phyloP scores from a whole-genome alignment of 148 eudicot species.

The Gaultheria prostrata region DNA sequence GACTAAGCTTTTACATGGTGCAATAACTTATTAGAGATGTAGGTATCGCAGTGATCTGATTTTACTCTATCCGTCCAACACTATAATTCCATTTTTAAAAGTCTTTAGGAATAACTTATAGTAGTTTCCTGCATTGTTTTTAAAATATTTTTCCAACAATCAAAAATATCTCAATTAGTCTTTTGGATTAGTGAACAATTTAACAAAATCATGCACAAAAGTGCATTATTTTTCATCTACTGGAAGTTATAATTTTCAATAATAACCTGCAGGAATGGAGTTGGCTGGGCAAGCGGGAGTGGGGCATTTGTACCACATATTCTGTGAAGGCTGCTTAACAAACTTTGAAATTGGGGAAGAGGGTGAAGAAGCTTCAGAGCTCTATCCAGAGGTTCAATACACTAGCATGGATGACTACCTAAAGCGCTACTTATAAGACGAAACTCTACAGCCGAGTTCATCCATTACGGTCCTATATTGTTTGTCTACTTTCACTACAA shows the following conservation, averaged over 20 bases:
- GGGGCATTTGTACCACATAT: slow-evolving; percentile 56
- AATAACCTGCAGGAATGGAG: slow-evolving; percentile 31
- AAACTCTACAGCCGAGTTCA: neutral
- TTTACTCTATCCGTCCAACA: too few relatives aligned
- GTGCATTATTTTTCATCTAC: neutral
- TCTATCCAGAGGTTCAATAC: slow-evolving; percentile 47
- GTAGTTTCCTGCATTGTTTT: too few relatives aligned
- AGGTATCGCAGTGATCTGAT: too few relatives aligned
- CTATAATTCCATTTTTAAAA: too few relatives aligned
- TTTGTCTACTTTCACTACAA: neutral
- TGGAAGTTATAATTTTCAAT: neutral
- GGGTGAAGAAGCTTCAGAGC: slow-evolving; percentile 46
- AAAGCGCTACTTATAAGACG: slow-evolving; percentile 28
- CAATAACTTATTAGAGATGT: too few relatives aligned
- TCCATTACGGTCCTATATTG: neutral
- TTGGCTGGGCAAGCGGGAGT: slow-evolving; percentile 42
- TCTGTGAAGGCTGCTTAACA: slow-evolving; percentile 50
- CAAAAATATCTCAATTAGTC: neutral
- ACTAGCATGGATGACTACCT: slow-evolving; percentile 38
- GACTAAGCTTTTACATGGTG: too few relatives aligned
- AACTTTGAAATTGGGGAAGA: slow-evolving; percentile 44
- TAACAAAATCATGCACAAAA: neutral
- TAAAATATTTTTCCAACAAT: too few relatives aligned
- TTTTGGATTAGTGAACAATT: neutral
- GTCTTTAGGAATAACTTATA: too few relatives aligned